Evolutionary conservation across 2,329 filamentous ascomycete species (phyloP), one percentile per base, ranked within the genome.

Genomic region (Dactylellina sp.): DNA sequence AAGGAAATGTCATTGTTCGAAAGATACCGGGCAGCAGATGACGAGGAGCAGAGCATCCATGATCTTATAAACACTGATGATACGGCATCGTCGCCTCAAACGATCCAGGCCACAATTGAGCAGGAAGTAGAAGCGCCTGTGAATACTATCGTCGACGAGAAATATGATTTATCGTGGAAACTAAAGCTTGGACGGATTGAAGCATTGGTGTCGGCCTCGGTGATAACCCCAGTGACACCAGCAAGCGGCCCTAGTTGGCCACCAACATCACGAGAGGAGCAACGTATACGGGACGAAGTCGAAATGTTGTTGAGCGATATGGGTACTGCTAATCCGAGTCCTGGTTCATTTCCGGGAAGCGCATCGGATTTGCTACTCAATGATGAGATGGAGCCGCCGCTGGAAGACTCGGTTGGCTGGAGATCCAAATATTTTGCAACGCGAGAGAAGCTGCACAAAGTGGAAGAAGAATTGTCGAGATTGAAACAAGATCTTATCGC

Each of bases 221-320:
- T 72, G 18, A 53, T 53, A 1, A 52, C 60, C n/a, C 60, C 39
- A 6, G 60, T 65, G 25, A 61, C 53, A 14, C 53, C 47, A 12
- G 40, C 68, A 16, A 14, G n/a, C 24, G 18, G 25, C n/a, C 50
- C 18, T 37, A 35, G 25, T n/a, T 16, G 25, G 11, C 37, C 52
- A 24, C 53, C 40, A 12, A 49, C 60, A 6, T 37, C 47, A 14
- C 52, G 57, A n/a, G 68, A 72, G 20, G 68, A 72, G 32, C 68
- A 55, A 47, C 44, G 68, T 7, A 28, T 72, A 2, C 35, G 52
- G 18, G 68, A 72, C 7, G 68, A 65, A 28, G 68, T 72, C 22
- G 68, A 72, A 32, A 72, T 72, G 68, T 32, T 72, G 22, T 35
- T 72, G 39, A 72, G 68, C n/a, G 68, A 72, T 47, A 72, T 72